Evolutionary conservation across 805 yeast species (phyloP), one percentile per base, ranked within the genome.

Genomic region (Ogataea methylovora): DNA sequence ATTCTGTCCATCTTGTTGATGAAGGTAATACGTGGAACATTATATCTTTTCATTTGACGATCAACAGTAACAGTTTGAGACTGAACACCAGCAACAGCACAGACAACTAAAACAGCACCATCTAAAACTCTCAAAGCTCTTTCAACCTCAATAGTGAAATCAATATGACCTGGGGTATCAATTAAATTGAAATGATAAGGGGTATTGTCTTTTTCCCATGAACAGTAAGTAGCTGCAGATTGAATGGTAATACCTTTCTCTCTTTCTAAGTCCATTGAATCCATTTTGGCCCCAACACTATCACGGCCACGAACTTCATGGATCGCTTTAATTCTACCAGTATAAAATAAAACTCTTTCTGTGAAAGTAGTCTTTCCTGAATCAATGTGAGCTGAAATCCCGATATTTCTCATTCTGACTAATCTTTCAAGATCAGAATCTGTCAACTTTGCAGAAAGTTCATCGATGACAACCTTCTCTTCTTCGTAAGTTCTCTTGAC

Each of bases 241-340:
- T 92, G 98, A 56, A 92, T 92, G 33, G 98, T 92, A 54, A 92
- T 92, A 61, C 98, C 98, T 58, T 92, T 92, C 61, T 92, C 98
- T 58, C 98, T 79, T 64, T 92, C 98, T 46, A 92, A 71, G 49
- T 92, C 98, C 98, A 92, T 92, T 41, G 88, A 90, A 61, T 92
- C 98, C 99, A 92, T 92, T 65, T 88, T 92, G 37, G 99, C 99
- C 41, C 99, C 99, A 38, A 92, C 97, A 46, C 87, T 80, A 58
- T 92, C 98, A 52, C 92, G 77, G 31, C 98, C 98, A 58, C 98
- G 73, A 30, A 84, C 97, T 61, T 88, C 97, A 54, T 88, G 97
- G 51, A 88, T 90, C 20, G 95, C 94, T 55, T 88, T 85, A 60
- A 92, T 92, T 56, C 98, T 76, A 40, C 98, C 98, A 3, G 98